phyloP scores from a whole-genome alignment of 2,329 filamentous ascomycete genomes.

The Penicillium polonicum region DNA sequence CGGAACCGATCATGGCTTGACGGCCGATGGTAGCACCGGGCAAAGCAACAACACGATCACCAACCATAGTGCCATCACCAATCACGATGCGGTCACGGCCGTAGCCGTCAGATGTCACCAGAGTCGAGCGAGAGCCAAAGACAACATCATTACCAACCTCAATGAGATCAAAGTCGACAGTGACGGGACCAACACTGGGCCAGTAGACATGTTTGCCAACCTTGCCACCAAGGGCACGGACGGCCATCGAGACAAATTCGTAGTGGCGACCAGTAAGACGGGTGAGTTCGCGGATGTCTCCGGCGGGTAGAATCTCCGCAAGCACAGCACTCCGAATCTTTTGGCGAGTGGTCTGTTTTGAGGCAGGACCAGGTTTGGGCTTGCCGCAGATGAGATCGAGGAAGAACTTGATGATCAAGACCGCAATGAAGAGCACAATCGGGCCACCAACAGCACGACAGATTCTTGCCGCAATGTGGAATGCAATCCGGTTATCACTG shows the following conservation, averaged over 20 bases:
- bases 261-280: conserved; percentile 57
- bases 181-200: conserved; percentile 56
- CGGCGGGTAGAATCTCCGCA: conserved; percentile 42
- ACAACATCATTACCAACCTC: conserved; percentile 60
- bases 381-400: conserved; percentile 21
- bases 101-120: conserved; percentile 54
- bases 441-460: conserved; percentile 20
- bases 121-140: conserved; percentile 56
- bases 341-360: conserved; percentile 14
- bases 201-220: conserved; percentile 57
- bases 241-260: conserved; percentile 53
- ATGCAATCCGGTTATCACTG: conserved; percentile 17
- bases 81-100: conserved; percentile 52
- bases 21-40: conserved; percentile 54
- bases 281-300: conserved; percentile 50
- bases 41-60: conserved; percentile 54
- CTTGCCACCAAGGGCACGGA: conserved; percentile 51
- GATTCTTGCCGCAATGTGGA: conserved; percentile 19
- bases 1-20: conserved; percentile 54
- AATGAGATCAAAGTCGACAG: conserved; percentile 56
- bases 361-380: conserved; percentile 19
- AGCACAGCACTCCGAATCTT: conserved; percentile 22
- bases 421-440: conserved; percentile 13
- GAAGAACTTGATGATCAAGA: conserved; percentile 13
- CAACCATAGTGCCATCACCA: conserved; percentile 55